Base-by-base conservation (phyloP, 2,329 filamentous ascomycete genomes). In the Aspergillus pseudotamarii region DNA sequence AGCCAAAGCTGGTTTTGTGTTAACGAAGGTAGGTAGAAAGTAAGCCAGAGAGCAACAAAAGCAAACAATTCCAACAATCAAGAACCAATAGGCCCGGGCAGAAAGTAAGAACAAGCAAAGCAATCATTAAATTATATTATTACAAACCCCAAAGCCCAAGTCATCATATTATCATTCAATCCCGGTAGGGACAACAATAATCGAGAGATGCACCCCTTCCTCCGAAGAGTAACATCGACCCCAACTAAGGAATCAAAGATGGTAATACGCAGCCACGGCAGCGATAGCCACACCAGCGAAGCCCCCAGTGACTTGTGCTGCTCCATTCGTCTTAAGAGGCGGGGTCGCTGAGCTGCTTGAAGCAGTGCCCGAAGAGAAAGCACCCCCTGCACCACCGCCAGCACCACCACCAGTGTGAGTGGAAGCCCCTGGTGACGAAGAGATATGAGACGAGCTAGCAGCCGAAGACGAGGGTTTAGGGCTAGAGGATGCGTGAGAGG, bases 291-390 rank as follows among this genome's bases (percentile, higher is more conserved):
- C 9, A 11, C 51, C 51, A 2, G 21, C 8, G 4, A 55, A 19
- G 14, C 51, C 6, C 14, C 51, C 51, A 4, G 51, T 55, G 8
- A 38, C 32, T 14, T 55, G 51, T 8, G 51, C 11, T 10, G 32
- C 51, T 12, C n/a, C 51, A 19, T 55, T 55, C 14, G 51, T 55
- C 34, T 55, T 55, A 6, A 55, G 51, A 38, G 51, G 51, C 14
- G 34, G 32, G 19, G n/a, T 21, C 8, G n/a, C 51, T 8, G 26
- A 34, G 9, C 14, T 3, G 19, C 10, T 54, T 12, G 28, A 21
- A 28, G 19, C 32, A 2, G 30, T 23, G 30, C 19, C n/a, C 4
- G 51, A 55, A 26, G 32, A 14, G 10, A 34, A 55, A 9, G 48
- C 48, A 51, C 26, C 48, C 14, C 26, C 16, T 11, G 48, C 16